Conservation (phyloP, 306 rosid species). For the Ochetophila trinervis region DNA sequence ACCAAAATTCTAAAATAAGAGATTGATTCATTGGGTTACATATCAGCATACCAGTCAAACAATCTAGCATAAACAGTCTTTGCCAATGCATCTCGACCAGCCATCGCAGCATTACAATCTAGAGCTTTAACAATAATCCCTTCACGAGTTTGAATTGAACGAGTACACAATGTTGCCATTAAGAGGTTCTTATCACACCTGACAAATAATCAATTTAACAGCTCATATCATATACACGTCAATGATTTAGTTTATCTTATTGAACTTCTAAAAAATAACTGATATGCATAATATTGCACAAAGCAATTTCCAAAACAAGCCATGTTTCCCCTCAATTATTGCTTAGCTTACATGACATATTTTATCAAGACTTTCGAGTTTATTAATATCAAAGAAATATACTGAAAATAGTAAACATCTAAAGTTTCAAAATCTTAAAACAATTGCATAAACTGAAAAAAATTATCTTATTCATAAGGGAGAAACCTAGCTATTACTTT, state of each 20-base stretch:
- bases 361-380: neutral
- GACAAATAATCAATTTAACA: slow-evolving; percentile 18
- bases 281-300: neutral
- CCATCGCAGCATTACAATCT: slow-evolving; percentile 83
- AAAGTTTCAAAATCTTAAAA: neutral
- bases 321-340: neutral
- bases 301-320: neutral
- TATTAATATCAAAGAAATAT: neutral
- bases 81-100: slow-evolving; percentile 90
- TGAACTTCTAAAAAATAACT: neutral
- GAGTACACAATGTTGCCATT: slow-evolving; percentile 72
- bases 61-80: slow-evolving; percentile 88
- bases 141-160: slow-evolving; percentile 90
- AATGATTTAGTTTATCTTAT: neutral
- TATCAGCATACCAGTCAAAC: slow-evolving; percentile 87
- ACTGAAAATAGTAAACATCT: neutral
- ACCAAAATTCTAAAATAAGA: neutral
- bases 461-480: neutral
- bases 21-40: slow-evolving; percentile 19
- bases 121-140: slow-evolving; percentile 88
- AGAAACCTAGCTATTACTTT: no score
- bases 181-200: slow-evolving; percentile 83
- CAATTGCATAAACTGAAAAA: slow-evolving; percentile 4
- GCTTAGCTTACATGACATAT: neutral
- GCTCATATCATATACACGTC: slow-evolving; percentile 1